These are phyloP conservation scores for Voacanga thouarsii DNA, from an alignment of 257 asterid species.

Conservation along the genomic window DNA sequence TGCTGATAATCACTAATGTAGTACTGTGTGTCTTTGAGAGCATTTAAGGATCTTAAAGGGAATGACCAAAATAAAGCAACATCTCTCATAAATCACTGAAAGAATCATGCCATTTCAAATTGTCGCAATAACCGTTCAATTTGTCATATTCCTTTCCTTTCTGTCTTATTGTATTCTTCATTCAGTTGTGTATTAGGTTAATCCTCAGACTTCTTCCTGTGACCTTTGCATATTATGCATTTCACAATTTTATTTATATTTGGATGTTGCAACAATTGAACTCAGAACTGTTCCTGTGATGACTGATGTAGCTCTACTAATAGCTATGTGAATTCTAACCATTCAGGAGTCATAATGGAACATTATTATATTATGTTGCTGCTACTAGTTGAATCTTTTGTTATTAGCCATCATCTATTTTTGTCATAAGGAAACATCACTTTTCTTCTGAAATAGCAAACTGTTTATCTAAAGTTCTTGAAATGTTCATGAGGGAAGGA, in stretches of 20 bases:
- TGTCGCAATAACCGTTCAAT: background rate
- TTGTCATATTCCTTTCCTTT: background rate
- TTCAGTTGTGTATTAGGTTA: background rate
- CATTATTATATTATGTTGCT: too few relatives aligned
- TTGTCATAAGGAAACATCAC: too few relatives aligned
- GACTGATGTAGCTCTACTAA: conserved; percentile 10
- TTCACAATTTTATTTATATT: background rate
- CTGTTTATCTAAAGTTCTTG: too few relatives aligned
- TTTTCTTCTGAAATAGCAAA: too few relatives aligned
- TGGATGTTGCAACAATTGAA: background rate
- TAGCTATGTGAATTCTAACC: background rate
- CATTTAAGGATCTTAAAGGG: background rate
- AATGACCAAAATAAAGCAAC: background rate
- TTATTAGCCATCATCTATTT: too few relatives aligned
- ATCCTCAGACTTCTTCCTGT: too few relatives aligned
- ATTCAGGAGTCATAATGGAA: conserved; percentile 97
- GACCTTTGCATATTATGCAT: background rate
- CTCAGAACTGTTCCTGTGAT: background rate
- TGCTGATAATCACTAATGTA: background rate
- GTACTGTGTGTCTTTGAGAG: background rate
- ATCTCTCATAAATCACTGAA: background rate
- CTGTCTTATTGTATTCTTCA: background rate
- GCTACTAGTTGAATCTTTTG: too few relatives aligned
- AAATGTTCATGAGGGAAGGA: too few relatives aligned
- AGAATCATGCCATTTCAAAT: background rate